phyloP scores from a whole-genome alignment of 305 asterid species.

The Fraxinus greggii region DNA sequence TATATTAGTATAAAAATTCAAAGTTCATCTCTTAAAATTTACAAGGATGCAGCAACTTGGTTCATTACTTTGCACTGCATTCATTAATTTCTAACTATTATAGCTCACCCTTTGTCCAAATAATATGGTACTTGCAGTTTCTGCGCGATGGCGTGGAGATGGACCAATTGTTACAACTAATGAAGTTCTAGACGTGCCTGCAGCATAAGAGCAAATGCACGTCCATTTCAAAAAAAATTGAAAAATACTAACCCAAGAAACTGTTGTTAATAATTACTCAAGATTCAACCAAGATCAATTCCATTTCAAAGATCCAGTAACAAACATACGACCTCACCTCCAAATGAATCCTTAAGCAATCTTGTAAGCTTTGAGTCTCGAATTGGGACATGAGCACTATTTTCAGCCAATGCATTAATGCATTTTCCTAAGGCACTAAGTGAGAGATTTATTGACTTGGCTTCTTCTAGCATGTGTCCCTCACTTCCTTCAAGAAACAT shows the following conservation, averaged over 20 bases:
- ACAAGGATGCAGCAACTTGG: slow-evolving; percentile 9
- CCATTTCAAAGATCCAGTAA: slow-evolving; percentile 3
- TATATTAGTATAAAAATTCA: not conserved
- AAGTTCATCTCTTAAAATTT: not conserved
- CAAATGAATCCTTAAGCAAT: slow-evolving; percentile 96
- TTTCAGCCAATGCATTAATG: slow-evolving; percentile 98
- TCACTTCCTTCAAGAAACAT: slow-evolving; percentile 77
- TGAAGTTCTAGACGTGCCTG: slow-evolving; percentile 99
- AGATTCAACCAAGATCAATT: slow-evolving; percentile 7
- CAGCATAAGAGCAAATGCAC: slow-evolving; percentile 31
- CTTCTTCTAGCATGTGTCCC: slow-evolving; percentile 97
- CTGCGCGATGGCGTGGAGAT: slow-evolving; percentile 99
- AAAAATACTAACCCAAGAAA: slow-evolving; percentile 24
- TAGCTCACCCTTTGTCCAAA: slow-evolving; percentile 98
- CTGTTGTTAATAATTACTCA: slow-evolving; percentile 12
- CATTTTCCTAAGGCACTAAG: slow-evolving; percentile 97
- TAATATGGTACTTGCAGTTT: slow-evolving; percentile 89
- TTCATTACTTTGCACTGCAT: slow-evolving; percentile 6
- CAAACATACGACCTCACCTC: slow-evolving; percentile 63
- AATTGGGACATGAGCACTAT: slow-evolving; percentile 96
- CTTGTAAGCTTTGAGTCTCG: slow-evolving; percentile 98
- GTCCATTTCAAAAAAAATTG: not conserved
- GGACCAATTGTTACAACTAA: slow-evolving; percentile 94
- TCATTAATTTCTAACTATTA: slow-evolving; percentile 11
- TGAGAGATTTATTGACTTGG: slow-evolving; percentile 95